These are phyloP conservation scores for Amanita rubescens DNA, from an alignment of 768 basidiomycete species.

Conservation along the genomic window DNA sequence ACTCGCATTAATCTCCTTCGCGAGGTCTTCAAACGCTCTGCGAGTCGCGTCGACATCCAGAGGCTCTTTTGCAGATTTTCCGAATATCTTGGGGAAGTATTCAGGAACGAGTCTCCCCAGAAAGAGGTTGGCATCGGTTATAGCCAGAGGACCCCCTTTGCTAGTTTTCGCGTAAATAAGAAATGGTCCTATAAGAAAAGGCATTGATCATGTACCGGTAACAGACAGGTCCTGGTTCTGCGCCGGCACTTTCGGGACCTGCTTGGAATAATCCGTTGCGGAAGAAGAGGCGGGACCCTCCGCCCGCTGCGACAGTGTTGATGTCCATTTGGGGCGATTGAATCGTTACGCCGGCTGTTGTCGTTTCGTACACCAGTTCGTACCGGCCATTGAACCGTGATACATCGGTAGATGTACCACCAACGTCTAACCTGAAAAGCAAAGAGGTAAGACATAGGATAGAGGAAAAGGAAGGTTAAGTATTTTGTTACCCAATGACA, in stretches of 20 bases:
- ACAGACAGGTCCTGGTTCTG: conserved; percentile 89
- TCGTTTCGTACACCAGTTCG: conserved; percentile 92
- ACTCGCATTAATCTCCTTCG: conserved; percentile 63
- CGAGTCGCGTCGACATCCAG: conserved; percentile 70
- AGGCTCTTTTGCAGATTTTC: conserved; percentile 79
- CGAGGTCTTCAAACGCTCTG: conserved; percentile 59
- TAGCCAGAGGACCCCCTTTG: conserved; percentile 86
- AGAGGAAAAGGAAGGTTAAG: too few species aligned
- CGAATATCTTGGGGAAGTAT: conserved; percentile 94
- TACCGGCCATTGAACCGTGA: conserved; percentile 88
- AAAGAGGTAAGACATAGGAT: too few species aligned
- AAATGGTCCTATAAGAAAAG: conserved; percentile 31
- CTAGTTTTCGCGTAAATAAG: conserved; percentile 26
- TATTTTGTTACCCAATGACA: conserved; percentile 78
- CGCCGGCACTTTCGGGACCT: conserved; percentile 90
- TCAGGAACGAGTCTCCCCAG: conserved; percentile 85
- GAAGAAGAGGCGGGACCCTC: conserved; percentile 85
- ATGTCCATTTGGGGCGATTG: conserved; percentile 93
- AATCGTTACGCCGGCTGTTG: conserved; percentile 89
- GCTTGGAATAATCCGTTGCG: conserved; percentile 85
- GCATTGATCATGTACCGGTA: conserved; percentile 58
- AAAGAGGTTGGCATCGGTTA: conserved; percentile 89
- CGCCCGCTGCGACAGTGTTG: conserved; percentile 94
- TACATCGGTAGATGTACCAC: conserved; percentile 93
- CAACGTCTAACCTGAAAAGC: conserved; percentile 71